Percentiles rank a stretch among this genome's conserved stretches.
These are phyloP conservation scores for Ramichloridium luteum DNA, from an alignment of 2,329 filamentous ascomycete genomes.

Conservation along the genomic window DNA sequence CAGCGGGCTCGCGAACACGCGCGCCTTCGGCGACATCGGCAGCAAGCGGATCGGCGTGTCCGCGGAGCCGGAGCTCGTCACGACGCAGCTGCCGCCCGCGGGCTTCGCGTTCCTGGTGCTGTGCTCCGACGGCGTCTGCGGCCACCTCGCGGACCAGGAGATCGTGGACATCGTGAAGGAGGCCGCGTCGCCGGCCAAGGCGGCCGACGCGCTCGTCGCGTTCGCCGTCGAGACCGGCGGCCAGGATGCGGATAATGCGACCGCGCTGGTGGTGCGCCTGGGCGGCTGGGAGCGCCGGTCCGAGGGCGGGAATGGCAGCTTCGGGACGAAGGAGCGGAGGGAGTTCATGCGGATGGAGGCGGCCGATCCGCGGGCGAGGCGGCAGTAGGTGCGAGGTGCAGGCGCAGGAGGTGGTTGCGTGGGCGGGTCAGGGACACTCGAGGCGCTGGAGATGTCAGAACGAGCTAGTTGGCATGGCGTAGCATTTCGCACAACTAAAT, in stretches of 20 bases:
- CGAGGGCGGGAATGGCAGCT: constrained; percentile 76
- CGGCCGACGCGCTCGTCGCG: constrained; percentile 61
- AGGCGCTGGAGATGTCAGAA: no score
- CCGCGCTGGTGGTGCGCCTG: constrained; percentile 49
- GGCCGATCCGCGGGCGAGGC: constrained; percentile 62
- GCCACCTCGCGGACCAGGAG: constrained; percentile 79
- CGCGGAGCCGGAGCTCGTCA: constrained; percentile 79
- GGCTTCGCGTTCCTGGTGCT: constrained; percentile 85
- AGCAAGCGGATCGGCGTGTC: constrained; percentile 88
- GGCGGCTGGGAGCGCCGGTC: constrained; percentile 56
- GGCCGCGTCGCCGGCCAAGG: constrained; percentile 79
- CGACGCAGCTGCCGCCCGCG: constrained; percentile 65
- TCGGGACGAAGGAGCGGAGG: constrained; percentile 85
- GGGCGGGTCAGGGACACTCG: no score
- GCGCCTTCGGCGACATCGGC: constrained; percentile 83
- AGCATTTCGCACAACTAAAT: no score
- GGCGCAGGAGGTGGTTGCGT: no score
- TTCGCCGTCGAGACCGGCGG: constrained; percentile 75
- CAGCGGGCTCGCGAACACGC: constrained; percentile 81
- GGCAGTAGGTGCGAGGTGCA: constrained; percentile 23
- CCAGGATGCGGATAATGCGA: constrained; percentile 53
- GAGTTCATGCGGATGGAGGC: constrained; percentile 74
- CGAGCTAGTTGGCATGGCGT: no score
- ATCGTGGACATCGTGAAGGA: constrained; percentile 95
- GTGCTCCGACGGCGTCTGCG: constrained; percentile 78